A percentile compares a stretch with the other conserved stretches of the same genome.
These are phyloP conservation scores for Scutellaria barbata DNA, from an alignment of 257 asterid species.

Conservation along the genomic window DNA sequence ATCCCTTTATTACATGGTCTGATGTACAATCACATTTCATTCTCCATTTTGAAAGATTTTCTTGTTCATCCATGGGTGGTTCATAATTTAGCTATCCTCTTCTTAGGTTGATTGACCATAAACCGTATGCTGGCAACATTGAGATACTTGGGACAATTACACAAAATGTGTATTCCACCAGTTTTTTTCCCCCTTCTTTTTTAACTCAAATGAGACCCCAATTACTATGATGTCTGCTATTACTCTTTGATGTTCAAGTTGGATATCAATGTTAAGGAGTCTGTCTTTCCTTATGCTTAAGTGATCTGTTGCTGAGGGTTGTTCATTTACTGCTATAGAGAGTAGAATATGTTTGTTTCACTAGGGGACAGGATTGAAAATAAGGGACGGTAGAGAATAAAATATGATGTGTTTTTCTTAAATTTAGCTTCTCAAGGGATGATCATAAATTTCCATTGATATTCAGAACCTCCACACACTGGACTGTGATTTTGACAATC, in stretches of 20 bases:
- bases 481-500: neutral
- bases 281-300: neutral
- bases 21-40: slow-evolving; percentile 1
- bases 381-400: neutral
- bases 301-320: neutral
- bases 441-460: neutral
- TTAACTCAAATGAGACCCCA: slow-evolving; percentile 80
- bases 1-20: neutral
- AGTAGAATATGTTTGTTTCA: neutral
- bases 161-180: slow-evolving; percentile 7
- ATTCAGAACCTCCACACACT: neutral
- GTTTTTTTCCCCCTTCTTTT: slow-evolving; percentile 54
- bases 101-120: slow-evolving; percentile 22
- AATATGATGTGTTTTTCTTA: neutral
- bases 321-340: neutral
- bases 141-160: neutral
- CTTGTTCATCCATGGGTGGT: neutral
- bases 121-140: slow-evolving; percentile 7
- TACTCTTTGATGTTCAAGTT: slow-evolving; percentile 36
- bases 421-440: neutral
- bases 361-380: too few relatives aligned
- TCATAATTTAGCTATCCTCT: neutral
- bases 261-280: neutral
- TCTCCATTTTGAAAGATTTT: slow-evolving; percentile 7
- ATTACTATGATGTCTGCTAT: slow-evolving; percentile 59